Evolutionary conservation across 345 rosid genomes (phyloP), one percentile per base, ranked within the genome.

Genomic region (Lumnitzera littorea): DNA sequence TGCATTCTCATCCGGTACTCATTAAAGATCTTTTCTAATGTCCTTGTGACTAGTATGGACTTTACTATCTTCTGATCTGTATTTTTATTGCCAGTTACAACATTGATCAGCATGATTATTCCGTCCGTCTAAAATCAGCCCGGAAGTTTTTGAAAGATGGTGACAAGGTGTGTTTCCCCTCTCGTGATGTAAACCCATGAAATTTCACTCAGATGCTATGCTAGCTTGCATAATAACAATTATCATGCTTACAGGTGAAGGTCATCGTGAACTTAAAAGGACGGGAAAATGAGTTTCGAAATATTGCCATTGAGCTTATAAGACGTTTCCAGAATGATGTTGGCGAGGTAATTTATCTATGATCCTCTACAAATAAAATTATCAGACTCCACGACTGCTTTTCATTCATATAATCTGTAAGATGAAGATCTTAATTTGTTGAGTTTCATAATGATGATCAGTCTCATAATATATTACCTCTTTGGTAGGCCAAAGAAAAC

Each of bases 101-200:
- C 76, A 94, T 90, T 68, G 97, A 94, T 72, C 85, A 87, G 58
- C 99, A 90, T 82, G 97, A 94, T 75, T 90, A 87, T 64, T 64
- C 81, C 12, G 99, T 90, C 36, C 96, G 95, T 56, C 60, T 94
- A 76, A 90, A 68, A 77, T 88, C 95, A 60, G 97, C 99, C 16
- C 76, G 65, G 61, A 89, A 83, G 76, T 92, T 89, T 74, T 71
- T 92, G 72, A 85, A 78, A 66, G 96, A 87, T 46, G 99, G 99
- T 59, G 95, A 92, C 76, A 92, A 89, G 99, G 97, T 92, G 55
- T 50, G 65, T 25, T 57, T 52, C 50, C 50, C 50, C 24, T 27
- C 13, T 62, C 15, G n/a, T 9, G 49, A 46, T 53, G 49, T 52
- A 41, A 51, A 31, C 56, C 27, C 5, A 6, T 20, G 3, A 53